A percentile compares a stretch with the other conserved stretches of the same genome.
Conservation (phyloP, 768 basidiomycete genomes). For the Imleria badia region DNA sequence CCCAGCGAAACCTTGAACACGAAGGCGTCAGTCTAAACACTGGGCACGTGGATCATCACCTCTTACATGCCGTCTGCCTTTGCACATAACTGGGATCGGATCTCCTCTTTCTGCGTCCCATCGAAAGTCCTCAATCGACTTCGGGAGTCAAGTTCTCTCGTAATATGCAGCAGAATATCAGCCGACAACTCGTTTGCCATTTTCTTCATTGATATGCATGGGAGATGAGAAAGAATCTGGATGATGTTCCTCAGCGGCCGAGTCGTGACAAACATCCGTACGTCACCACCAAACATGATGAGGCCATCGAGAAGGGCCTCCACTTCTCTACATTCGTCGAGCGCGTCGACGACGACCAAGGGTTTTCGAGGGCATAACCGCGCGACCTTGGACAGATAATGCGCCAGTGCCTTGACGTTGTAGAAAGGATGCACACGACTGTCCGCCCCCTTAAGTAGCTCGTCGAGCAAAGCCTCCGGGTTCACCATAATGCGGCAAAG, state of each 20-base stretch:
- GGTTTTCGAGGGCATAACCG: slow-evolving; percentile 2
- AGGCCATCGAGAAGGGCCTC: slow-evolving; percentile 15
- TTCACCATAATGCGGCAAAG: neutral
- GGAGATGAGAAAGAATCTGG: neutral
- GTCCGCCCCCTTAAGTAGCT: slow-evolving; percentile 2
- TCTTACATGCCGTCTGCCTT: slow-evolving; percentile 25
- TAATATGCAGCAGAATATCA: slow-evolving; percentile 12
- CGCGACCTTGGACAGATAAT: neutral
- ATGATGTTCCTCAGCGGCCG: slow-evolving; percentile 8
- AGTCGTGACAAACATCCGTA: slow-evolving; percentile 9
- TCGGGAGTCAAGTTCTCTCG: slow-evolving; percentile 9
- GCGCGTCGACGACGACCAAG: slow-evolving; percentile 19
- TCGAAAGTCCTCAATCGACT: slow-evolving; percentile 3
- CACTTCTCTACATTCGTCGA: slow-evolving; percentile 21
- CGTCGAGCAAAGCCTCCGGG: neutral
- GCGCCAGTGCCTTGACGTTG: slow-evolving; percentile 1
- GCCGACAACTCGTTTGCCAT: neutral
- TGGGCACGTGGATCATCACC: neutral
- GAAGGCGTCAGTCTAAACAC: neutral
- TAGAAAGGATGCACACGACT: neutral
- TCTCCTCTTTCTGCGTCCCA: slow-evolving; percentile 3
- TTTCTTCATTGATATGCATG: slow-evolving; percentile 12
- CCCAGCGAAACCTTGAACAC: slow-evolving; percentile 16
- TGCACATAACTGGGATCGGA: slow-evolving; percentile 1
- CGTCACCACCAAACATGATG: neutral